Conservation (phyloP, 345 rosid species). For the Orychophragmus violaceus region DNA sequence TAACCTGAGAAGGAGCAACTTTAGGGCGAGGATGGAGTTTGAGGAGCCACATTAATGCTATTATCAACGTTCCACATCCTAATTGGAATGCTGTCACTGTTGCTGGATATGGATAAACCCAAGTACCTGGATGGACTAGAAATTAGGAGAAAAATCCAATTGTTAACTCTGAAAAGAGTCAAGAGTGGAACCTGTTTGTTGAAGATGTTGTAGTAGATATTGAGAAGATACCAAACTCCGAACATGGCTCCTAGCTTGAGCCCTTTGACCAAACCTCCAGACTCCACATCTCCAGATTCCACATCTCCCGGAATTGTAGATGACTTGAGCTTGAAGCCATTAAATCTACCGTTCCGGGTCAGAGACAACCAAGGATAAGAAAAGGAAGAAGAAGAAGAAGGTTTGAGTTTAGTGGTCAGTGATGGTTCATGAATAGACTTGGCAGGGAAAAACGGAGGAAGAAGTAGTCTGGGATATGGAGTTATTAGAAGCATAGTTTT, state of each 20-base stretch:
- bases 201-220: slow-evolving; percentile 67
- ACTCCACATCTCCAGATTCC: slow-evolving; percentile 28
- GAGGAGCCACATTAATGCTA: slow-evolving; percentile 59
- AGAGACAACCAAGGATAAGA: neutral
- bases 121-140: slow-evolving; percentile 43
- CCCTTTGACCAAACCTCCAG: slow-evolving; percentile 19
- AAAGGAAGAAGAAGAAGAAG: neutral
- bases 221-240: slow-evolving; percentile 62
- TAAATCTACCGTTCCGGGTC: slow-evolving; percentile 4
- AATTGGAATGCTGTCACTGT: slow-evolving; percentile 72
- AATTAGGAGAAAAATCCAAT: neutral
- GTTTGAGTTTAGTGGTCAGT: no score
- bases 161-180: neutral
- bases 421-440: slow-evolving; percentile 3
- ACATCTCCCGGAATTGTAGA: slow-evolving; percentile 38
- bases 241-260: slow-evolving; percentile 53
- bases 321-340: slow-evolving; percentile 37
- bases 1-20: slow-evolving; percentile 61
- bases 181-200: slow-evolving; percentile 54
- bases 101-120: slow-evolving; percentile 73
- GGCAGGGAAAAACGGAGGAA: slow-evolving; percentile 7
- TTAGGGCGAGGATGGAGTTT: slow-evolving; percentile 61
- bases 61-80: slow-evolving; percentile 65
- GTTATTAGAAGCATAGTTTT: slow-evolving; percentile 11
- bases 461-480: slow-evolving; percentile 20